Base-by-base conservation (phyloP, 2,329 filamentous ascomycete species). In the Phialemoniopsis sp. region DNA sequence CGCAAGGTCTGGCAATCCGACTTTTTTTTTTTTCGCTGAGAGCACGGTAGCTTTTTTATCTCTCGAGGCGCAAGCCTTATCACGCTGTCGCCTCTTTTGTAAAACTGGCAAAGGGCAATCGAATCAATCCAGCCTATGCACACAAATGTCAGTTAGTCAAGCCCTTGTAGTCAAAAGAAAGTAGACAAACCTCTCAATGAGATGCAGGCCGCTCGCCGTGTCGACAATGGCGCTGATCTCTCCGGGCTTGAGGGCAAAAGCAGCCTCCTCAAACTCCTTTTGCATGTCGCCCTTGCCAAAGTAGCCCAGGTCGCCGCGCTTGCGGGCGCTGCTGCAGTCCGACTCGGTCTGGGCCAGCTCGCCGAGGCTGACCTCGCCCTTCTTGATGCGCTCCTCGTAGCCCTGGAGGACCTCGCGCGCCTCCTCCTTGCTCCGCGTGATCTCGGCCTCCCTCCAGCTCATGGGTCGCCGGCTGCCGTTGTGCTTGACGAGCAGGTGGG, bases 281-380 rank as follows among this genome's bases (percentile, higher is more conserved):
- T 98, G 93, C 93, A 98, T 98, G 56, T 97, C 91, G 19, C 89
- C 89, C 54, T 78, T 82, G 40, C 89, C 90, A 63, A 98, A 98
- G 65, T 90, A 95, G 15, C 93, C 93, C 68, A 98, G 69, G 60
- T 98, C 93, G 41, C 93, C 93, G 50, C 83, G 80, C 76, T 97
- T 98, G 53, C 89, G 80, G 21, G 93, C 90, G 53, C 89, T 96
- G 64, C 87, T 95, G 69, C 91, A 97, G 67, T 98, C 93, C 13
- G 88, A 95, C 68, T 97, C 93, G 32, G 81, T 86, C 43, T 81
- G 78, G 12, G 93, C 93, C 48, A 98, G 75, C 48, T 96, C 87
- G 35, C 88, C 89, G 31, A 98, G 75, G 38, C 76, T 73, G 35
- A 72, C 68, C 48, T 79, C 68, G 44, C 89, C 85, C 41, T 73